These are phyloP conservation scores for Tuber borchii DNA, from an alignment of 495 filamentous ascomycete species.

Conservation along the genomic window DNA sequence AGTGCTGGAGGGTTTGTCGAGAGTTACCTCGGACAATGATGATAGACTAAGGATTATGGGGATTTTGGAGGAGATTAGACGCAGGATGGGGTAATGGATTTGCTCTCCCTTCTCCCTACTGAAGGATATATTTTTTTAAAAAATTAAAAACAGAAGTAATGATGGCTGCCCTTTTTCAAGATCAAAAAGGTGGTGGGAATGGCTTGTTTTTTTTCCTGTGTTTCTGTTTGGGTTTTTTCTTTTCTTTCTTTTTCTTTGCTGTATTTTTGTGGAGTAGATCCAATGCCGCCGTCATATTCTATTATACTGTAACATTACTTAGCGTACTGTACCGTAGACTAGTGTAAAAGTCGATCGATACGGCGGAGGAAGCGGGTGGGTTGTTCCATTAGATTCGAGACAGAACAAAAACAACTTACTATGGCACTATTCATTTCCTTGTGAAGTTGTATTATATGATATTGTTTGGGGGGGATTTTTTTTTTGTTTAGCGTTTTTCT, in stretches of 20 bases:
- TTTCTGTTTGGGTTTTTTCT: neutral
- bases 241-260: neutral
- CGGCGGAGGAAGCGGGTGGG: neutral
- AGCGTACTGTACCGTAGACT: neutral
- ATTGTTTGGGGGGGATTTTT: slow-evolving; percentile 10
- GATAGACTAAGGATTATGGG: slow-evolving; percentile 30
- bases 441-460: slow-evolving; percentile 6
- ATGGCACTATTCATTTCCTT: neutral
- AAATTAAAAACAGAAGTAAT: neutral
- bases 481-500: slow-evolving; percentile 2
- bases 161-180: neutral
- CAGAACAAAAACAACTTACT: neutral
- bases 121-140: neutral
- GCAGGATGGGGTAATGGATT: slow-evolving; percentile 29
- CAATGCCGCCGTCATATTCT: neutral
- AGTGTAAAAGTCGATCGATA: neutral
- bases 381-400: neutral
- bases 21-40: slow-evolving; percentile 13
- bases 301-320: neutral
- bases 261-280: neutral
- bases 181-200: neutral
- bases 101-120: neutral
- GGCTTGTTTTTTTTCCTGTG: neutral
- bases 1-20: slow-evolving; percentile 28
- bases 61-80: slow-evolving; percentile 29